These are phyloP conservation scores for Lactifluus rugatus DNA, from an alignment of 768 basidiomycete genomes.

Conservation along the genomic window DNA sequence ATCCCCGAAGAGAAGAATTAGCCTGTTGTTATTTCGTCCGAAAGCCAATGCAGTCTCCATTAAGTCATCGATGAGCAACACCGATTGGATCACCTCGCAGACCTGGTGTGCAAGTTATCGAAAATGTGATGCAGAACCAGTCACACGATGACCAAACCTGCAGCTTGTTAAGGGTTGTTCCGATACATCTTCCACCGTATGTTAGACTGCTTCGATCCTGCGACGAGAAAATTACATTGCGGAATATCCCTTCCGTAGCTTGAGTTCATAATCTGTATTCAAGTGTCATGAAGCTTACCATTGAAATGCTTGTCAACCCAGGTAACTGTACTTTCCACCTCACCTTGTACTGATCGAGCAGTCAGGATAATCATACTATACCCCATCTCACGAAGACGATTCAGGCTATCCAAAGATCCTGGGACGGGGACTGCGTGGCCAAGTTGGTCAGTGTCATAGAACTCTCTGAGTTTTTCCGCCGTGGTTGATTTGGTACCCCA, in stretches of 20 bases:
- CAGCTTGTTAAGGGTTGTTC: slow-evolving; percentile 11
- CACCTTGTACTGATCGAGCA: not conserved
- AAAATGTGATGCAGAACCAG: not conserved
- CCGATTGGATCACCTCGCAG: not conserved
- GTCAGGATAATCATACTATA: slow-evolving; percentile 11
- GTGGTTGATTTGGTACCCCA: slow-evolving; percentile 16
- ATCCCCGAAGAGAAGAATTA: slow-evolving; percentile 13
- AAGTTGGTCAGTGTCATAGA: slow-evolving; percentile 17
- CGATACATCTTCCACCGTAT: slow-evolving; percentile 2
- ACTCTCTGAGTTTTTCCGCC: slow-evolving; percentile 8
- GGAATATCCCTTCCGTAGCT: slow-evolving; percentile 1
- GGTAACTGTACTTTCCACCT: slow-evolving; percentile 10
- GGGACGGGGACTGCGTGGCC: slow-evolving; percentile 4
- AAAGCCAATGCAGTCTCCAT: slow-evolving; percentile 14
- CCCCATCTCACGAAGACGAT: slow-evolving; percentile 2
- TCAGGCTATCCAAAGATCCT: slow-evolving; percentile 11
- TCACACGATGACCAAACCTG: not conserved
- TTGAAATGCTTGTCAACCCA: slow-evolving; percentile 16
- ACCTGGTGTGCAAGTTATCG: slow-evolving; percentile 1
- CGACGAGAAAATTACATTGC: slow-evolving; percentile 10
- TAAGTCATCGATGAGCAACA: slow-evolving; percentile 13
- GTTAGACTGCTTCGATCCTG: not conserved
- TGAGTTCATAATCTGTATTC: not conserved
- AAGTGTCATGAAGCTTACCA: not conserved
- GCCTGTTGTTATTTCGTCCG: slow-evolving; percentile 3